Conservation (phyloP, 805 yeast genomes). For the Candida nitratophila region DNA sequence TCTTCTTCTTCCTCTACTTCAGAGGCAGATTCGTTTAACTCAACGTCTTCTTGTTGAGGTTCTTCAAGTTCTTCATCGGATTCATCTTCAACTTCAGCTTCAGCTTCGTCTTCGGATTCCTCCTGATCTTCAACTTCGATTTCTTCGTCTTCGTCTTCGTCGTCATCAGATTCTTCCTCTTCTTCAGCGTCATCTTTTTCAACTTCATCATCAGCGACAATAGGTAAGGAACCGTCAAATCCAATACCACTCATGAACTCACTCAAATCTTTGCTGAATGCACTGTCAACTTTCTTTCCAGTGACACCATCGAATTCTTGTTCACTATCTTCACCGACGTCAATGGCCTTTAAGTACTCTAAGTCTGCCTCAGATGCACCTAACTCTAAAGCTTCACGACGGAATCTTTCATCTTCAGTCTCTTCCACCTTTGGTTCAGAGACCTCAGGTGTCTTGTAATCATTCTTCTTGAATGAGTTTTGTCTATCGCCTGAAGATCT, state of each 20-base stretch:
- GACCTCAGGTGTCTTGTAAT: neutral
- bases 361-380: slow-evolving; percentile 88
- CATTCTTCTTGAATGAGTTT: neutral
- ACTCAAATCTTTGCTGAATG: slow-evolving; percentile 47
- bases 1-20: slow-evolving; percentile 24
- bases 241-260: slow-evolving; percentile 66
- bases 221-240: slow-evolving; percentile 34
- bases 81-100: slow-evolving; percentile 30
- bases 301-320: slow-evolving; percentile 38
- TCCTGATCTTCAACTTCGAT: slow-evolving; percentile 26
- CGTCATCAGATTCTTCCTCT: slow-evolving; percentile 28
- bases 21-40: slow-evolving; percentile 21
- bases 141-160: slow-evolving; percentile 5
- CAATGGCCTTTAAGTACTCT: slow-evolving; percentile 48
- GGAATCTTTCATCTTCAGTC: slow-evolving; percentile 31
- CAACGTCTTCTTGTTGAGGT: slow-evolving; percentile 30
- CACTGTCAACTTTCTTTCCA: slow-evolving; percentile 33
- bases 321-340: slow-evolving; percentile 43
- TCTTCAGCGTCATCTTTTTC: slow-evolving; percentile 24
- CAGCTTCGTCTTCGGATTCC: slow-evolving; percentile 21
- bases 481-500: neutral
- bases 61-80: slow-evolving; percentile 29
- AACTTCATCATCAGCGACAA: slow-evolving; percentile 22
- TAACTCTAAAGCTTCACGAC: slow-evolving; percentile 68
- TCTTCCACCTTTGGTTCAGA: neutral